A percentile compares a stretch with the other conserved stretches of the same genome.
Conservation (phyloP, 352 stramenopile species). For the Globisporangium ultimum region DNA sequence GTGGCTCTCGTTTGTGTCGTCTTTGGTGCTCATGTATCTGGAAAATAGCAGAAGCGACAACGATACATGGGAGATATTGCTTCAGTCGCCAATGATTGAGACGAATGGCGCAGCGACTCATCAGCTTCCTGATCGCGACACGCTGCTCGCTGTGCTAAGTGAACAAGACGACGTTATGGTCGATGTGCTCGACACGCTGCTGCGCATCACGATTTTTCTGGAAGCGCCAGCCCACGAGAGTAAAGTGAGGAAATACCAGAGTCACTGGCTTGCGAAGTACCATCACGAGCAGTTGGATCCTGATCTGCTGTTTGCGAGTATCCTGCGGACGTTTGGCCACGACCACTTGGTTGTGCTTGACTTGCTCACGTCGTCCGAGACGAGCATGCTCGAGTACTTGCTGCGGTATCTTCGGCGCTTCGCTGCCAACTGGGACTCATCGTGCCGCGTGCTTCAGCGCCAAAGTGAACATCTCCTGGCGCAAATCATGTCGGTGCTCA, state of each 20-base stretch:
- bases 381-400: conserved; percentile 58
- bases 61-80: too few relatives aligned
- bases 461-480: conserved; percentile 19
- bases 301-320: conserved; percentile 54
- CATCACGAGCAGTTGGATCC: conserved; percentile 35
- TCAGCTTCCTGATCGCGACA: conserved; percentile 11
- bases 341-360: conserved; percentile 74
- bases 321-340: conserved; percentile 37
- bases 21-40: conserved; percentile 20
- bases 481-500: conserved; percentile 47
- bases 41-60: not conserved
- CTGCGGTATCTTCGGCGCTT: conserved; percentile 50
- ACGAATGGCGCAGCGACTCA: too few relatives aligned
- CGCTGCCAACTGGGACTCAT: conserved; percentile 23
- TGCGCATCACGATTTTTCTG: conserved; percentile 17
- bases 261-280: conserved; percentile 11
- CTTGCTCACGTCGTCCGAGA: conserved; percentile 71
- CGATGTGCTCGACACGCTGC: conserved; percentile 47
- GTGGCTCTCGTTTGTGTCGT: conserved; percentile 40
- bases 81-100: too few relatives aligned
- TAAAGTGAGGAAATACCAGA: not conserved
- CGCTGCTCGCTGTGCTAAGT: conserved; percentile 46
- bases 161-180: conserved; percentile 76
- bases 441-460: conserved; percentile 19
- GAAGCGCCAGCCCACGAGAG: not conserved